Conservation (phyloP, 306 rosid genomes). For the Delonix regia region DNA sequence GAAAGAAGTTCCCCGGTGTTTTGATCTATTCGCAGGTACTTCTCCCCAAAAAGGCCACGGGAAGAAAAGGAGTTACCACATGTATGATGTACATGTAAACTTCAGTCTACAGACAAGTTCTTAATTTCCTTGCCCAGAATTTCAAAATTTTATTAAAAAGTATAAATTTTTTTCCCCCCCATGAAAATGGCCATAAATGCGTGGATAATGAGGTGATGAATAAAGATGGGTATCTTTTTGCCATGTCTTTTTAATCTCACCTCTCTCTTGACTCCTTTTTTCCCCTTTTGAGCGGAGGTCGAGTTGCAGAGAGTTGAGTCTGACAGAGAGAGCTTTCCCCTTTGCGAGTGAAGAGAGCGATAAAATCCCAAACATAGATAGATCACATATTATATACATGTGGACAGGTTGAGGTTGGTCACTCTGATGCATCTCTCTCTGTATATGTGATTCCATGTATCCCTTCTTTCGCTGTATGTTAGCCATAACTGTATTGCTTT, state of each 20-base stretch:
- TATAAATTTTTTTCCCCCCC: background rate
- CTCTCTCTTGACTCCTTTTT: slow-evolving; percentile 44
- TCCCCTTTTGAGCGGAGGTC: slow-evolving; percentile 52
- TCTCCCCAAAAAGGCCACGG: slow-evolving; percentile 40
- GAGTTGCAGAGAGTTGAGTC: slow-evolving; percentile 78
- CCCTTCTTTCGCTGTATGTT: slow-evolving; percentile 38
- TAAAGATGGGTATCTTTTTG: slow-evolving; percentile 79
- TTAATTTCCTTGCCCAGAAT: slow-evolving; percentile 38
- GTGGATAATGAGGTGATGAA: slow-evolving; percentile 71
- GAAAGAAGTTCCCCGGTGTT: slow-evolving; percentile 49
- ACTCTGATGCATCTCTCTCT: slow-evolving; percentile 34
- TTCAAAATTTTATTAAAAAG: background rate
- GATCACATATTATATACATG: slow-evolving; percentile 30
- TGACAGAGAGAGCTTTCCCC: slow-evolving; percentile 56
- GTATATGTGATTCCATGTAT: slow-evolving; percentile 39
- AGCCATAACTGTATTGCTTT: slow-evolving; percentile 38
- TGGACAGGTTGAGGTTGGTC: slow-evolving; percentile 39
- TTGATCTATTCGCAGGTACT: slow-evolving; percentile 80
- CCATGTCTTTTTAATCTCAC: slow-evolving; percentile 48
- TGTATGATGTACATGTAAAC: slow-evolving; percentile 14
- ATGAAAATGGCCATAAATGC: slow-evolving; percentile 40
- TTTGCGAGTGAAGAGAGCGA: slow-evolving; percentile 40
- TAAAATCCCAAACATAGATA: slow-evolving; percentile 44
- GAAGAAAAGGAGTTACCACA: slow-evolving; percentile 24
- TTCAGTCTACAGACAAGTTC: background rate